Base-by-base conservation (phyloP, 1,139 yeast genomes). In the Suhomyces anneliseae region DNA sequence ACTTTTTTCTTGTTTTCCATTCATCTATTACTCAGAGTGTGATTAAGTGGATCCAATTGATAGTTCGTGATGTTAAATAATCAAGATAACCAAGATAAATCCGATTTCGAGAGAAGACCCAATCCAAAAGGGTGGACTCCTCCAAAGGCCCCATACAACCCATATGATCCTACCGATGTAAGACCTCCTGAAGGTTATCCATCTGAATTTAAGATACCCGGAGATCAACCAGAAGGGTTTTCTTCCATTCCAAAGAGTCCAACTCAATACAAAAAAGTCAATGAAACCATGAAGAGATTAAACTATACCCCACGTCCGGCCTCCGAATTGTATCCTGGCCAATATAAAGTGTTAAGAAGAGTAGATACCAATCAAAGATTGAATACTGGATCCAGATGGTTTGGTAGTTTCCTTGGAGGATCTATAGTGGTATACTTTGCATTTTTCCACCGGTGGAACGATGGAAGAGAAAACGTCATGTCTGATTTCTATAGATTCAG, bases 171-270 rank as follows among this genome's bases (percentile, higher is more conserved):
- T 0, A 68, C 80, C 0, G 96, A 88, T 62, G 64, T 72, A 35
- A 72, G 96, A 44, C 96, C 96, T 0, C 80, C 95, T 0, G 83
- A 82, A 60, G 95, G 96, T 2, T 88, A 88, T 54, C 96, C 96
- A 1, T 84, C 92, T 10, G 96, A 88, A 62, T 87, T 73, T 63
- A 70, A 75, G 50, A 64, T 81, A 5, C 87, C 88, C 0, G 80
- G 83, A 0, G 71, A 70, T 40, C 68, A 74, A 45, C 82, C 82
- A 19, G 62, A 70, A 27, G 80, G 79, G 27, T 84, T 85, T 69
- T 74, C 85, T 2, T 70, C 81, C n/a, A 66, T 83, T 14, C 92
- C 93, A 3, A 76, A 77, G 54, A 83, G 79, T 58, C 84, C 90
- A 4, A 76, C 87, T 1, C 90, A 85, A 62, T 86, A 83, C 60